Evolutionary conservation across 257 asterid species (phyloP), one percentile per base, ranked within the genome.

Genomic region (Solanum tarijense): DNA sequence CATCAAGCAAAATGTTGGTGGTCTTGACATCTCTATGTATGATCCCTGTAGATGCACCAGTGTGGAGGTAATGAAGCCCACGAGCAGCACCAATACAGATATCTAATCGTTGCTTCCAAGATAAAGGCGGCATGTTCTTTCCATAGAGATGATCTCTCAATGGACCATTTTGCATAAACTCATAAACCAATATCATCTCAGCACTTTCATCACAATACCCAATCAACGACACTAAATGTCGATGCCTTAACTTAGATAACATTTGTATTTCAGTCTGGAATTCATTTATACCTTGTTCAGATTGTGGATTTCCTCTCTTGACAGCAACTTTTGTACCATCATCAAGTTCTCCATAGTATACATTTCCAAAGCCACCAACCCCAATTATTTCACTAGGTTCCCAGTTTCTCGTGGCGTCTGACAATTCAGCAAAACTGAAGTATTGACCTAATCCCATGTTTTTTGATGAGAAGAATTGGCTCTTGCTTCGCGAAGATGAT

Each of bases 361-460:
- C 90, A 12, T 88, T 88, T 34, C 90, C 90, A 43, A 88, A 88
- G 34, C 90, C 90, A 12, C 90, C 90, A 43, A 85, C 90, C 0
- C 90, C 90, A 0, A 88, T 85, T 65, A 88, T 88, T 66, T 83
- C 88, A 41, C 72, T 48, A 3, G 90, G 83, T n/a, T 88, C 90
- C 88, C 88, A 88, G 23, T 85, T 88, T 4, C 43, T 12, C 86
- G 93, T 71, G 78, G 66, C 52, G 71, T 86, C 88, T 89, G 92
- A 31, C 88, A 93, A 71, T 87, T 93, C 96, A 1, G 92, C 91
- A 7, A 93, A 88, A 2, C 94, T 90, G 85, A 93, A 91, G 72
- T 92, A 93, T 25, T 93, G 88, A 20, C 95, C 95, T 21, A 93
- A 35, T 48, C 95, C 94, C 91, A 90, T 88, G 0, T 90, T 91